Conservation (phyloP, 1,139 yeast genomes). For the Keqinozyma sinolaborantium region DNA sequence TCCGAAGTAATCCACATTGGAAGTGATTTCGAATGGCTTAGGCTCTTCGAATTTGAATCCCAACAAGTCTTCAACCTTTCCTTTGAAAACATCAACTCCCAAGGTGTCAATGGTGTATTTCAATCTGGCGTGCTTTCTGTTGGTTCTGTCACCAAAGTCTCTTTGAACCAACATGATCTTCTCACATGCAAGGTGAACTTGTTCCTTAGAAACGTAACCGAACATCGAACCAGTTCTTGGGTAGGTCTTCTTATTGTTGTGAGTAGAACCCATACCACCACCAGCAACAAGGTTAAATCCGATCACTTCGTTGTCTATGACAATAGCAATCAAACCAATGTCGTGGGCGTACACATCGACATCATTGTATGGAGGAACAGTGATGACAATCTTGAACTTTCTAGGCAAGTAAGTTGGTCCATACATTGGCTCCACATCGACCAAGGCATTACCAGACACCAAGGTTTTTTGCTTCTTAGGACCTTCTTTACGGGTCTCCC, state of each 20-base stretch:
- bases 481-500: slow-evolving; percentile 72
- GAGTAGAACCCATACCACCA: slow-evolving; percentile 99
- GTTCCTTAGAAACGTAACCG: slow-evolving; percentile 69
- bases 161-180: slow-evolving; percentile 92
- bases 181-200: slow-evolving; percentile 78
- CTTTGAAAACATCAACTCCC: slow-evolving; percentile 78
- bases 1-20: slow-evolving; percentile 89
- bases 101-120: slow-evolving; percentile 94
- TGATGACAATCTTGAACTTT: slow-evolving; percentile 91
- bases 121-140: slow-evolving; percentile 96
- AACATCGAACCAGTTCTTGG: slow-evolving; percentile 90
- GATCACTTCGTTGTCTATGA: slow-evolving; percentile 57
- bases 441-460: slow-evolving; percentile 85
- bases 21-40: slow-evolving; percentile 70
- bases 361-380: slow-evolving; percentile 96
- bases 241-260: slow-evolving; percentile 93
- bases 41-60: slow-evolving; percentile 74
- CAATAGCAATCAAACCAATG: slow-evolving; percentile 87
- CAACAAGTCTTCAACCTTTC: slow-evolving; percentile 77
- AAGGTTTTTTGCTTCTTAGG: slow-evolving; percentile 77
- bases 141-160: slow-evolving; percentile 91
- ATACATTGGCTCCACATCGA: slow-evolving; percentile 83
- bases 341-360: slow-evolving; percentile 97
- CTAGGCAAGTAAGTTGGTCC: slow-evolving; percentile 90
- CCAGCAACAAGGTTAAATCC: slow-evolving; percentile 93